Percentiles rank a stretch among this genome's conserved stretches.
These are phyloP conservation scores for Metarhizium humberi DNA, from an alignment of 2,329 filamentous ascomycete genomes.

Conservation along the genomic window DNA sequence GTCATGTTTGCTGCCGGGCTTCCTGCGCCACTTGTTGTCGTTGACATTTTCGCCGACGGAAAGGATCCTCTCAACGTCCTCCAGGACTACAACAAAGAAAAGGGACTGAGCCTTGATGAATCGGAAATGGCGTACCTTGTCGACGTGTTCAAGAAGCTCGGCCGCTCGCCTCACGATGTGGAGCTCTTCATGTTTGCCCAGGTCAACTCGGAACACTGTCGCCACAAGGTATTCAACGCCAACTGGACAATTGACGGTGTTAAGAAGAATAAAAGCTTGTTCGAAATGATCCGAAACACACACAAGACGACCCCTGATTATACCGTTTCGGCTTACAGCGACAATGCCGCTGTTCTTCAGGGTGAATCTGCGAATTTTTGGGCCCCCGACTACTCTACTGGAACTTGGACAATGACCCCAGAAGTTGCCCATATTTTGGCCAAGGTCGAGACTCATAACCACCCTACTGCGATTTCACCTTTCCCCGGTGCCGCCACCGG, in stretches of 20 bases:
- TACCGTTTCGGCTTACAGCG: constrained; percentile 93
- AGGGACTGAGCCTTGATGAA: constrained; percentile 78
- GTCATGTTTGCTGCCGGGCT: constrained; percentile 68
- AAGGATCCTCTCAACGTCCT: constrained; percentile 61
- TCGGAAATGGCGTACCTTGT: constrained; percentile 91
- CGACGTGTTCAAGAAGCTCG: constrained; percentile 36
- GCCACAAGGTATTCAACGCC: constrained; percentile 89
- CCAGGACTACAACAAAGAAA: constrained; percentile 71
- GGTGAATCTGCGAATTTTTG: constrained; percentile 47
- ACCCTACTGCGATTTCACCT: constrained; percentile 90
- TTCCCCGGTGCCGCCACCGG: constrained; percentile 91
- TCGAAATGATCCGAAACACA: constrained; percentile 94
- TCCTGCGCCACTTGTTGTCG: constrained; percentile 56
- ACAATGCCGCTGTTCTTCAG: constrained; percentile 83
- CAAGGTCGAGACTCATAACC: constrained; percentile 98
- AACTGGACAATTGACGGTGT: constrained; percentile 90
- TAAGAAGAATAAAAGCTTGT: constrained; percentile 70
- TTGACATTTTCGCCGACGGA: constrained; percentile 61
- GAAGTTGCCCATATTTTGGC: constrained; percentile 80
- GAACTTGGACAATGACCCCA: constrained; percentile 79
- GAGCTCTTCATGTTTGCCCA: constrained; percentile 99
- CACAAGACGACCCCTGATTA: constrained; percentile 72
- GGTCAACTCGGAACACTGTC: constrained; percentile 93
- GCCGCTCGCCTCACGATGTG: constrained; percentile 70
- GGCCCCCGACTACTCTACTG: constrained; percentile 79